Evolutionary conservation across 441 rosid genomes (phyloP), one percentile per base, ranked within the genome.

Genomic region (Euphorbia schlechtendalii): DNA sequence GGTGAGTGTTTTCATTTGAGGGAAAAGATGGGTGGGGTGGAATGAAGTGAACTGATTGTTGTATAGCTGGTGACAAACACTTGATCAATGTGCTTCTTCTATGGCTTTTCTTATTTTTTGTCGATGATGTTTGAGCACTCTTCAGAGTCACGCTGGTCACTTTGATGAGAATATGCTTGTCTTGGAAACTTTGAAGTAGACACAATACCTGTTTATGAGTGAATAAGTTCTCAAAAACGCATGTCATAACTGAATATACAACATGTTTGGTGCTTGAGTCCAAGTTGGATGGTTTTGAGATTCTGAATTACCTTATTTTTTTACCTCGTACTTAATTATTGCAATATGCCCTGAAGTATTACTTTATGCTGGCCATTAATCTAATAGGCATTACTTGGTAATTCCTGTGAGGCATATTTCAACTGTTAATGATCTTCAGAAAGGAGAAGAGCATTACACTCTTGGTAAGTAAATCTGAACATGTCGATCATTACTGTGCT

Each of bases 341-440:
- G 41, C 54, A 21, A 13, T 27, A 41, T 18, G 60, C 27, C 59
- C 32, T 27, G 12, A 68, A 54, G 68, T 17, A 38, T 27, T 55
- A 43, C 12, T 53, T 64, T 57, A 25, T 4, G 24, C 18, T 55
- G 48, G 4, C 8, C 5, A 22, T 25, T 34, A 28, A 45, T 67
- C 27, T 71, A 64, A 57, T 66, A 90, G 98, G 83, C 98, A 92
- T 74, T 92, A 86, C 76, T 76, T 86, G 84, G 95, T 93, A 27
- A 85, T 90, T 69, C 94, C 98, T 36, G 80, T 79, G 67, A 70
- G 81, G 74, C 97, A 88, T 71, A 83, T 93, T 79, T 71, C 96
- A 24, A 85, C 92, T 5, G 91, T 84, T 49, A 83, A 58, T 27
- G 78, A 86, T 75, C 91, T 93, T 14, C 79, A 61, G 49, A 84